Evolutionary conservation across 257 asterid genomes (phyloP), one percentile per base, ranked within the genome.

Genomic region (Jacaranda copaia): DNA sequence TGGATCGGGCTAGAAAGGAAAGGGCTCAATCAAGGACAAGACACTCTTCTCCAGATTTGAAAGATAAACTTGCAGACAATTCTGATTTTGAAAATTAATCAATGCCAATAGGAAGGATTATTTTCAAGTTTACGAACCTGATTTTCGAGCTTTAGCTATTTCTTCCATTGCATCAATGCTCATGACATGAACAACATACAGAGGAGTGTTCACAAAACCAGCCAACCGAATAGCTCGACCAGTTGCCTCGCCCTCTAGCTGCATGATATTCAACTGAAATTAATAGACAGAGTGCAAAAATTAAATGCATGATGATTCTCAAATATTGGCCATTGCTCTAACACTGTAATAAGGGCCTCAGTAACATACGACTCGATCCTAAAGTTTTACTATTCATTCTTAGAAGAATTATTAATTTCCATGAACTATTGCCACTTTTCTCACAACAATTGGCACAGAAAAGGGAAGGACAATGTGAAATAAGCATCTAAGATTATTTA

Each of bases 111-210:
- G 60, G 68, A 20, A 32, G 5, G 16, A 16, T 74, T n/a, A 74
- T 18, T 52, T 36, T 32, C 52, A 79, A 73, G 72, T 58, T 56
- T 18, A 59, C 73, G 60, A 61, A 96, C 99, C 99, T 89, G 92
- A 85, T 93, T 89, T 93, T 70, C 97, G 88, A 87, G 98, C 99
- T 88, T 81, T 91, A 68, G 97, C 98, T 75, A 96, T 82, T 89
- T 96, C 98, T 82, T 93, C 99, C 97, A 93, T 84, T 38, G 99
- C 99, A 78, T 96, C 97, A 74, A 91, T 96, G 89, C 98, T 93
- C 99, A 96, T 96, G 85, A 96, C 99, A 87, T 96, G 99, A 82
- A 93, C 98, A 57, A 96, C 88, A 75, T 96, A 96, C 70, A 93
- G 79, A 68, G 99, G 99, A 73, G 97, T 88, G 86, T 91, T 93